These are phyloP conservation scores for Psilocybe cubensis DNA, from an alignment of 768 basidiomycete genomes.

Conservation along the genomic window DNA sequence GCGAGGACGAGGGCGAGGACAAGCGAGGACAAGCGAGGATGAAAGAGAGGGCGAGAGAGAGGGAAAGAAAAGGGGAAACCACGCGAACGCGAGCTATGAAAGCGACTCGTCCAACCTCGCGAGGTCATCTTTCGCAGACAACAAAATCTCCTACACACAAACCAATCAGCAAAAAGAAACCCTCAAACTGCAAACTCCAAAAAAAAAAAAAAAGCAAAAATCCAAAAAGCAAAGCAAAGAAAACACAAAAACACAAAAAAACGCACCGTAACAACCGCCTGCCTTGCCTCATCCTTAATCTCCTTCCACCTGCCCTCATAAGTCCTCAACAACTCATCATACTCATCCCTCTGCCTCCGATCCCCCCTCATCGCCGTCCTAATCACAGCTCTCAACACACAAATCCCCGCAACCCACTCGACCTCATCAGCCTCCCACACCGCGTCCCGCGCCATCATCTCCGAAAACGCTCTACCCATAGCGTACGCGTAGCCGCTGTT, in stretches of 20 bases:
- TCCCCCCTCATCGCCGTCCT: slow-evolving; percentile 53
- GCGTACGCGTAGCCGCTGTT: slow-evolving; percentile 46
- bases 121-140: slow-evolving; percentile 58
- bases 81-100: slow-evolving; percentile 15
- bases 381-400: slow-evolving; percentile 60
- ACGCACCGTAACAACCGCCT: slow-evolving; percentile 60
- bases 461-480: slow-evolving; percentile 52
- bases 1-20: not conserved
- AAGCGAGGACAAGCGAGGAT: not conserved
- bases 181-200: too few species aligned
- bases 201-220: too few species aligned
- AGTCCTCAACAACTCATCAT: slow-evolving; percentile 54
- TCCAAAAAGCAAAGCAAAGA: not conserved
- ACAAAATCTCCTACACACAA: slow-evolving; percentile 47
- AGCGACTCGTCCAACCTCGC: slow-evolving; percentile 41
- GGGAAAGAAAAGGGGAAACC: too few species aligned
- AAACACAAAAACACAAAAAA: slow-evolving; percentile 1
- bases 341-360: slow-evolving; percentile 51
- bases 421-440: slow-evolving; percentile 72
- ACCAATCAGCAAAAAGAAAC: too few species aligned
- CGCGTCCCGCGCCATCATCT: slow-evolving; percentile 65
- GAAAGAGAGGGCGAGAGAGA: too few species aligned
- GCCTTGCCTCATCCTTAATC: slow-evolving; percentile 68
- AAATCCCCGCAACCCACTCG: slow-evolving; percentile 70
- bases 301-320: slow-evolving; percentile 75